Percentiles rank a stretch among this genome's conserved stretches.
phyloP scores from a whole-genome alignment of 805 yeast genomes.

The Metschnikowia vanudenii region DNA sequence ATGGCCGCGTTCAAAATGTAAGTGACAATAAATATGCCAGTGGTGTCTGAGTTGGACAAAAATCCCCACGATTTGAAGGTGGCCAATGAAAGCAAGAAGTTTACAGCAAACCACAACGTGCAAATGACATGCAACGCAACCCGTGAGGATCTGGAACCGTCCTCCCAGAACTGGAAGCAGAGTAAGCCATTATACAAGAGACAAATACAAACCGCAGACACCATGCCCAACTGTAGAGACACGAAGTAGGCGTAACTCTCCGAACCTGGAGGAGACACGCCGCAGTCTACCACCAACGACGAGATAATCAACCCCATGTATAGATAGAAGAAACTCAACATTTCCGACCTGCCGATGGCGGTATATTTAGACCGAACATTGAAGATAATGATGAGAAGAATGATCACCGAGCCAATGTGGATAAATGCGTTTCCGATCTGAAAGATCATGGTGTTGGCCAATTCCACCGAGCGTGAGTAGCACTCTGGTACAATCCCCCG shows the following conservation, averaged over 20 bases:
- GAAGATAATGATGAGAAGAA: conserved; percentile 68
- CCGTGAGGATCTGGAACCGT: conserved; percentile 73
- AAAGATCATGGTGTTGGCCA: conserved; percentile 90
- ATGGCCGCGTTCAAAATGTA: conserved; percentile 72
- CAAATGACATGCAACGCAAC: conserved; percentile 52
- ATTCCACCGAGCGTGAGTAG: conserved; percentile 79
- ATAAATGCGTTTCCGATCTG: conserved; percentile 85
- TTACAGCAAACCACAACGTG: conserved; percentile 56
- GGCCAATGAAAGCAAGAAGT: conserved; percentile 64
- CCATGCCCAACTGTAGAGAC: conserved; percentile 71
- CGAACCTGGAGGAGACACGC: conserved; percentile 87
- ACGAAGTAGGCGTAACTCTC: conserved; percentile 77
- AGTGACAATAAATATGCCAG: conserved; percentile 65
- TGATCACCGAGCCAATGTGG: conserved; percentile 69
- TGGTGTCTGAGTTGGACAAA: conserved; percentile 52
- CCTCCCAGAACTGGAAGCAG: conserved; percentile 93
- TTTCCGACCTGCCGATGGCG: conserved; percentile 90
- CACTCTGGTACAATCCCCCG: conserved; percentile 74
- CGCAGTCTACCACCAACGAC: conserved; percentile 82
- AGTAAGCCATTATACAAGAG: conserved; percentile 72
- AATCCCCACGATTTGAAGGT: conserved; percentile 68
- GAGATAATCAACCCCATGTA: conserved; percentile 57
- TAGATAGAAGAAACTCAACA: conserved; percentile 68
- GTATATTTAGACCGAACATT: conserved; percentile 84
- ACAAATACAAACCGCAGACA: conserved; percentile 69